phyloP scores from a whole-genome alignment of 164 flowering plant genomes.

The Tetrastigma voinierianum region DNA sequence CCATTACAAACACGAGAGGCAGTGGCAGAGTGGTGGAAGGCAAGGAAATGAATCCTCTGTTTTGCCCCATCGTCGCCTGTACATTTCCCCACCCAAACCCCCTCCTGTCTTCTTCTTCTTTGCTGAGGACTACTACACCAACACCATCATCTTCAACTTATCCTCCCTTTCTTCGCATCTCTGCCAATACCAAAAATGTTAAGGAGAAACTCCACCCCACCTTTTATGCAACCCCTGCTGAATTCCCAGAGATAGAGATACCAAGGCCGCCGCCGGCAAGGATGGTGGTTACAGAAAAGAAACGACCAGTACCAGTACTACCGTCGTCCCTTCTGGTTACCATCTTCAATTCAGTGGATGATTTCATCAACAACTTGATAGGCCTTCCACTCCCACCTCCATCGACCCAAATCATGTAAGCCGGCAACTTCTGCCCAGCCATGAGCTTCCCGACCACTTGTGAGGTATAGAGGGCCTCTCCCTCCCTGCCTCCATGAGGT shows the following conservation, averaged over 20 bases:
- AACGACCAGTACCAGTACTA: constrained; percentile 10
- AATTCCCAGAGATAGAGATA: not conserved
- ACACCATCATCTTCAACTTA: not conserved
- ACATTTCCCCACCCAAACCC: constrained; percentile 9
- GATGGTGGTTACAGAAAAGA: not conserved
- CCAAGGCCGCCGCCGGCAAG: too few species aligned
- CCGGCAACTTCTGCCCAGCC: constrained; percentile 76
- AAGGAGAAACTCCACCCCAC: too few species aligned
- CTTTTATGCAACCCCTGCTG: not conserved
- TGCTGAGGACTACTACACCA: not conserved
- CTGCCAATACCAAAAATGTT: too few species aligned
- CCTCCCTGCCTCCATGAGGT: constrained; percentile 71
- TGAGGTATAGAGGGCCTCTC: constrained; percentile 49
- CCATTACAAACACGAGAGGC: too few species aligned
- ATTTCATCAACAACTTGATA: constrained; percentile 57
- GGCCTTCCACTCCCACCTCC: constrained; percentile 55
- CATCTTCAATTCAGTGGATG: constrained; percentile 47
- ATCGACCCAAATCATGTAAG: constrained; percentile 55
- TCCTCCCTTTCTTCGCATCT: not conserved
- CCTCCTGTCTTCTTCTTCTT: not conserved
- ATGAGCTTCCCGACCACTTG: constrained; percentile 76
- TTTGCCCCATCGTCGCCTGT: constrained; percentile 22
- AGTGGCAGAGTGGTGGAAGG: too few species aligned
- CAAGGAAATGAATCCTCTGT: constrained; percentile 21
- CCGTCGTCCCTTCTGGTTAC: constrained; percentile 22